Conservation (phyloP, 2,329 filamentous ascomycete species). For the Arthroderma uncinatum region DNA sequence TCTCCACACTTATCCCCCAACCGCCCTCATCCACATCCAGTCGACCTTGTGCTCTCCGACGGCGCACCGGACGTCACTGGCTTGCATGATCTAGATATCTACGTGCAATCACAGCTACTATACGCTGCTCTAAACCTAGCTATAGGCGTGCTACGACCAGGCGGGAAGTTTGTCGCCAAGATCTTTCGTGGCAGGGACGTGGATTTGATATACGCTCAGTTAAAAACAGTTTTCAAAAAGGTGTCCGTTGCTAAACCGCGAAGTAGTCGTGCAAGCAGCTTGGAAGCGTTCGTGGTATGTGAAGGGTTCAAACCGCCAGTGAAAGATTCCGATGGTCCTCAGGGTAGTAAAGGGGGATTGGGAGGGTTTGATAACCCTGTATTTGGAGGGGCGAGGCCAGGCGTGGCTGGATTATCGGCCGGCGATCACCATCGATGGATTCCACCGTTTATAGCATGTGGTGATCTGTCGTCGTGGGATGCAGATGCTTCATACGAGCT, state of each 20-base stretch:
- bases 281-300: slow-evolving; percentile 95
- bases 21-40: slow-evolving; percentile 54
- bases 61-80: slow-evolving; percentile 95
- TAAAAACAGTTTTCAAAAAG: slow-evolving; percentile 77
- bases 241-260: slow-evolving; percentile 90
- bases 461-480: slow-evolving; percentile 87
- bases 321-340: not conserved
- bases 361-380: slow-evolving; percentile 29
- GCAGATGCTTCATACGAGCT: slow-evolving; percentile 89
- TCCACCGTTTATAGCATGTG: slow-evolving; percentile 92
- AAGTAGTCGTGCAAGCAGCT: slow-evolving; percentile 87
- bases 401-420: slow-evolving; percentile 33
- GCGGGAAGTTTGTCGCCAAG: slow-evolving; percentile 94
- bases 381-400: slow-evolving; percentile 32
- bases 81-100: slow-evolving; percentile 93
- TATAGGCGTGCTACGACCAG: slow-evolving; percentile 80
- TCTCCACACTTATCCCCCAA: slow-evolving; percentile 26
- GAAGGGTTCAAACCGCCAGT: slow-evolving; percentile 68
- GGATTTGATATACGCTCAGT: slow-evolving; percentile 86
- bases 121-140: slow-evolving; percentile 90
- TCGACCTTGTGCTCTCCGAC: slow-evolving; percentile 90
- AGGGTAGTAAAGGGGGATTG: slow-evolving; percentile 13
- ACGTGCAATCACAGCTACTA: slow-evolving; percentile 89
- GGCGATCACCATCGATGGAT: slow-evolving; percentile 61
- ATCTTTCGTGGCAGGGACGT: slow-evolving; percentile 93